Percentiles rank a stretch among this genome's conserved stretches.
These are phyloP conservation scores for Botryotinia convoluta DNA, from an alignment of 2,329 filamentous ascomycete species.

Conservation along the genomic window DNA sequence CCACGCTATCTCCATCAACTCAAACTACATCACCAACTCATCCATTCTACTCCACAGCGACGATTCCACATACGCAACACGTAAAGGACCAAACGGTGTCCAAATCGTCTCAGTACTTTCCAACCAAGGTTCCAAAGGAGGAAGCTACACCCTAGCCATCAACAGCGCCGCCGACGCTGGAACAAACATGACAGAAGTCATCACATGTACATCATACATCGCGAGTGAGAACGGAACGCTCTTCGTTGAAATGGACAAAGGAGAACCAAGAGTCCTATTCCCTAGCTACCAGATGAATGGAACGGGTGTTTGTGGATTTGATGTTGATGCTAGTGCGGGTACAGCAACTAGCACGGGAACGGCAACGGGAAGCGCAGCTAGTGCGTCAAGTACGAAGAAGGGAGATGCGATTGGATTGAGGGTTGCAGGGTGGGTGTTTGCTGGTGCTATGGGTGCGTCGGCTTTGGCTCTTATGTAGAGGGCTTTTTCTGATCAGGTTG, in stretches of 20 bases:
- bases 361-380: not conserved
- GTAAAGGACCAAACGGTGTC: slow-evolving; percentile 24
- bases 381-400: slow-evolving; percentile 1
- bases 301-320: slow-evolving; percentile 4
- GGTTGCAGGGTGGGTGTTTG: not conserved
- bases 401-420: not conserved
- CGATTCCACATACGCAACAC: slow-evolving; percentile 20
- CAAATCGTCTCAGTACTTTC: slow-evolving; percentile 38
- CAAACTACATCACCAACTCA: slow-evolving; percentile 22
- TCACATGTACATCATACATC: slow-evolving; percentile 17
- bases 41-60: slow-evolving; percentile 23
- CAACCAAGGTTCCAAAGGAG: slow-evolving; percentile 39
- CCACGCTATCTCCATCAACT: slow-evolving; percentile 20
- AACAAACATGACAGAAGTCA: slow-evolving; percentile 22
- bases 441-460: not conserved
- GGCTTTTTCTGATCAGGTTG: not conserved
- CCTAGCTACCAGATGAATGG: slow-evolving; percentile 7
- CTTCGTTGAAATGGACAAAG: slow-evolving; percentile 4
- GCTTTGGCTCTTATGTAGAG: not conserved
- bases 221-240: slow-evolving; percentile 11
- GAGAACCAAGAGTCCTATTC: slow-evolving; percentile 14
- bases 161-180: slow-evolving; percentile 19
- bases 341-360: not conserved
- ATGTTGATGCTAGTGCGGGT: not conserved
- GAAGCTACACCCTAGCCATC: slow-evolving; percentile 13